Conservation (phyloP, 2,329 filamentous ascomycete species). For the Calonectria fujianensis region DNA sequence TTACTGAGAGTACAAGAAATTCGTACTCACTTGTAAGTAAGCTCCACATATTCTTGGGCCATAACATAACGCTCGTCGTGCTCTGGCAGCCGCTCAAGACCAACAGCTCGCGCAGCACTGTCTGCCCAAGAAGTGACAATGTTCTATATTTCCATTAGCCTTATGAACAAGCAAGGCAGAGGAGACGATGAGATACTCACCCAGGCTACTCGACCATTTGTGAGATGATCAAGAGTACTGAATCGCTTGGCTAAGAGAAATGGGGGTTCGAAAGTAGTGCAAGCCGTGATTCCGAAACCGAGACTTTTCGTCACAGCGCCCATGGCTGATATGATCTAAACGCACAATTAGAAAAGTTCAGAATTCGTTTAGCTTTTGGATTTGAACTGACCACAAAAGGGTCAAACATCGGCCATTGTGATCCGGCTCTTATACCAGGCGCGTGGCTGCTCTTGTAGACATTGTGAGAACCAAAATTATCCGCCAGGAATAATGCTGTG, state of each 20-base stretch:
- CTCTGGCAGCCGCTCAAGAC: slow-evolving; percentile 62
- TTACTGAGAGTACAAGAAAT: too few relatives aligned
- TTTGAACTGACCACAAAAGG: slow-evolving; percentile 6
- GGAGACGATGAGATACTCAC: background rate
- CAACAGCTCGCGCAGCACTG: slow-evolving; percentile 63
- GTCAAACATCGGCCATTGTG: slow-evolving; percentile 18
- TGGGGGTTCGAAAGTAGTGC: slow-evolving; percentile 61
- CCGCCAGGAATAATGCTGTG: slow-evolving; percentile 78
- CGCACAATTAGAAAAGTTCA: background rate
- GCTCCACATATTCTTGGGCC: slow-evolving; percentile 68
- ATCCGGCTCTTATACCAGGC: slow-evolving; percentile 66
- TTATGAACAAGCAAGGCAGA: background rate
- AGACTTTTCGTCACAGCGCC: slow-evolving; percentile 67
- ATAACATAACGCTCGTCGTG: slow-evolving; percentile 70
- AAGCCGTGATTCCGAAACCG: slow-evolving; percentile 60
- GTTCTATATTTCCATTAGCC: slow-evolving; percentile 62
- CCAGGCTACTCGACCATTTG: slow-evolving; percentile 58
- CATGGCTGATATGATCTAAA: slow-evolving; percentile 63
- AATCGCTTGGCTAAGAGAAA: slow-evolving; percentile 59
- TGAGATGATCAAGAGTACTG: slow-evolving; percentile 60
- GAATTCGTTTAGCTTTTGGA: background rate
- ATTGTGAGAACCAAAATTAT: slow-evolving; percentile 63
- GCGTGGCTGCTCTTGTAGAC: slow-evolving; percentile 38
- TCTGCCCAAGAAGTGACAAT: slow-evolving; percentile 67
- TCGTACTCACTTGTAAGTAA: slow-evolving; percentile 60